Percentiles rank a stretch among this genome's conserved stretches.
These are phyloP conservation scores for Brettanomyces naardenensis DNA, from an alignment of 805 yeast species.

Conservation along the genomic window DNA sequence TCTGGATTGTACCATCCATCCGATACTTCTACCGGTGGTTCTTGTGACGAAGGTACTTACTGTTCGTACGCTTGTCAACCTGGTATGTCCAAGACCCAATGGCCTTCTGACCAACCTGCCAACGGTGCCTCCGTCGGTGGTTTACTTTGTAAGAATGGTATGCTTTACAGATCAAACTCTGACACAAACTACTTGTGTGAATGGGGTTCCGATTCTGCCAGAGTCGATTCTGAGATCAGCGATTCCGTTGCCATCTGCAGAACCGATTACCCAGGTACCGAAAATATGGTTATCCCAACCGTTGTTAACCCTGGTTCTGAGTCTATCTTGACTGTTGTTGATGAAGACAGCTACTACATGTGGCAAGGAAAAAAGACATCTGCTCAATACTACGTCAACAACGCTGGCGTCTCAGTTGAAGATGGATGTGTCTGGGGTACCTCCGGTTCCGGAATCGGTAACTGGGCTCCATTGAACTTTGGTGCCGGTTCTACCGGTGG, in stretches of 20 bases:
- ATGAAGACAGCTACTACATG: slow-evolving; percentile 65
- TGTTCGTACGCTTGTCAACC: slow-evolving; percentile 98
- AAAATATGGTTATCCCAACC: slow-evolving; percentile 96
- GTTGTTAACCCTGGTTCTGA: slow-evolving; percentile 59
- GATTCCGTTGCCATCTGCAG: slow-evolving; percentile 85
- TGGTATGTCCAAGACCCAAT: slow-evolving; percentile 98
- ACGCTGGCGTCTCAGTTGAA: slow-evolving; percentile 84
- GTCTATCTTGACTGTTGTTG: slow-evolving; percentile 70
- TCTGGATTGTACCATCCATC: slow-evolving; percentile 58
- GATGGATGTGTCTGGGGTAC: slow-evolving; percentile 96
- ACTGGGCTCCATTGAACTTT: slow-evolving; percentile 95
- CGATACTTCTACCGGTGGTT: slow-evolving; percentile 38
- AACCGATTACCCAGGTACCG: slow-evolving; percentile 99
- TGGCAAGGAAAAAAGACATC: slow-evolving; percentile 84
- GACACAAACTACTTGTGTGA: slow-evolving; percentile 66
- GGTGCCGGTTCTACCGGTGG: slow-evolving; percentile 84
- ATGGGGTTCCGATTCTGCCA: slow-evolving; percentile 73
- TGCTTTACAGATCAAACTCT: slow-evolving; percentile 73
- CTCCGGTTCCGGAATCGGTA: slow-evolving; percentile 73
- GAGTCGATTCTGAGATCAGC: slow-evolving; percentile 54
- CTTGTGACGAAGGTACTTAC: slow-evolving; percentile 83
- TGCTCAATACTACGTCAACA: slow-evolving; percentile 94
- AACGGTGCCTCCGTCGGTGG: slow-evolving; percentile 94
- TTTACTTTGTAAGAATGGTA: slow-evolving; percentile 75
- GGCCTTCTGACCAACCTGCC: slow-evolving; percentile 85